Conservation (phyloP, 2,329 filamentous ascomycete genomes). For the Macrophomina pseudophaseolina region DNA sequence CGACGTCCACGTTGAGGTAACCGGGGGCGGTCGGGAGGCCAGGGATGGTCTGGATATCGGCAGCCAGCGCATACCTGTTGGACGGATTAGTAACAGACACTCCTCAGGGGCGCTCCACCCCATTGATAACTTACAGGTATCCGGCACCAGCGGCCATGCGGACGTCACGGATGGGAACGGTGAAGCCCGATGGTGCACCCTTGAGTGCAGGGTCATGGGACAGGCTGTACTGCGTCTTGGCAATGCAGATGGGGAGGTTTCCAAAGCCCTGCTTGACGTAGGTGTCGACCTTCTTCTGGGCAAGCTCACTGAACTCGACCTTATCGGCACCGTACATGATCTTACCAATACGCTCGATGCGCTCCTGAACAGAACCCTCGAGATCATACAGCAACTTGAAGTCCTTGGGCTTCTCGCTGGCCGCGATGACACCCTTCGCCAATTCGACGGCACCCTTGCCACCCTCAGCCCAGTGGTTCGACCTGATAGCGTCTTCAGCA, state of each 20-base stretch:
- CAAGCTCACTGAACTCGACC: conserved; percentile 92
- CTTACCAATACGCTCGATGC: conserved; percentile 87
- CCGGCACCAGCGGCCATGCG: conserved; percentile 92
- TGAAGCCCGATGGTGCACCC: conserved; percentile 93
- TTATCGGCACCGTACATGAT: conserved; percentile 92
- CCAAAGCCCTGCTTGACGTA: conserved; percentile 92
- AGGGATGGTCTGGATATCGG: conserved; percentile 98
- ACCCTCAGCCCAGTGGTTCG: conserved; percentile 97
- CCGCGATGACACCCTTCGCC: conserved; percentile 82
- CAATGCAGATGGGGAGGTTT: conserved; percentile 92
- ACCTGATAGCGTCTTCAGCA: conserved; percentile 88
- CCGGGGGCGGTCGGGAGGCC: conserved; percentile 93
- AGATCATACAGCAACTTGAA: conserved; percentile 87
- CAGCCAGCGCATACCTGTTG: conserved; percentile 82
- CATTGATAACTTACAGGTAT: conserved; percentile 69
- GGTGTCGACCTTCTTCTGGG: conserved; percentile 94
- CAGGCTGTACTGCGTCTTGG: conserved; percentile 97
- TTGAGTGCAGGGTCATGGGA: conserved; percentile 93
- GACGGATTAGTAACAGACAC: conserved; percentile 42
- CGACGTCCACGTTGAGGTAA: conserved; percentile 87
- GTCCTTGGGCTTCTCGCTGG: conserved; percentile 78
- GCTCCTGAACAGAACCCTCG: conserved; percentile 77
- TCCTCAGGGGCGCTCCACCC: neutral
- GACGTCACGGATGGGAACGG: conserved; percentile 91
- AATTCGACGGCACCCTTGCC: conserved; percentile 89